Evolutionary conservation across 352 stramenopile genomes (phyloP).

Genomic region (Plasmopara viticola): DNA sequence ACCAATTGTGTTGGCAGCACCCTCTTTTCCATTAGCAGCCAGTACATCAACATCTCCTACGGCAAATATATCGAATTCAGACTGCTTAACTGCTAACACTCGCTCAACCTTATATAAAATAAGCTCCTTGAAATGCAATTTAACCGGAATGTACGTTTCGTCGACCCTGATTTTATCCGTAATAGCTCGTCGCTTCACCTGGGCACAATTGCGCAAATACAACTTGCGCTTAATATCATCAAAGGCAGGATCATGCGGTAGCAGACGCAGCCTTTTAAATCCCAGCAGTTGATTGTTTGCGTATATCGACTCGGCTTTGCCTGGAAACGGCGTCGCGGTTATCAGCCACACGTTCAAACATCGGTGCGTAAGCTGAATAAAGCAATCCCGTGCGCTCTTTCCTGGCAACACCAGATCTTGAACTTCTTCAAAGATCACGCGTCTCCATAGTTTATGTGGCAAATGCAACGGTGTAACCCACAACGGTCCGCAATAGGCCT

Average conservation of each 20-base stretch:
- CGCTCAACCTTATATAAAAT: slow-evolving; percentile 68
- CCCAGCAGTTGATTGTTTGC: slow-evolving; percentile 86
- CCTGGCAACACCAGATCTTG: slow-evolving; percentile 77
- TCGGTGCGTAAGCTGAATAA: slow-evolving; percentile 72
- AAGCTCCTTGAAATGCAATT: slow-evolving; percentile 62
- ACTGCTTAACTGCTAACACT: slow-evolving; percentile 34
- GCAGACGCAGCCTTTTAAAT: slow-evolving; percentile 67
- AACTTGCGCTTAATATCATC: slow-evolving; percentile 85
- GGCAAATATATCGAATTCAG: slow-evolving; percentile 31
- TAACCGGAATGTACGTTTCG: slow-evolving; percentile 68
- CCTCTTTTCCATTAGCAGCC: slow-evolving; percentile 22
- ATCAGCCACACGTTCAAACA: slow-evolving; percentile 83
- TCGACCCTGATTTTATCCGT: slow-evolving; percentile 68
- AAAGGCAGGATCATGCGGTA: slow-evolving; percentile 67
- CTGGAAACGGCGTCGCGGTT: slow-evolving; percentile 77
- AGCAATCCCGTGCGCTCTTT: slow-evolving; percentile 69
- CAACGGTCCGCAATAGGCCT: slow-evolving; percentile 67
- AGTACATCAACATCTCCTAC: slow-evolving; percentile 38
- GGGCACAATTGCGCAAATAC: slow-evolving; percentile 79
- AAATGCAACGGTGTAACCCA: slow-evolving; percentile 64
- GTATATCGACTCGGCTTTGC: slow-evolving; percentile 74
- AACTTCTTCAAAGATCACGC: slow-evolving; percentile 85
- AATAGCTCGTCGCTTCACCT: slow-evolving; percentile 78
- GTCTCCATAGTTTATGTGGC: slow-evolving; percentile 59
- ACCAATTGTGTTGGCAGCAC: slow-evolving; percentile 3